Percentiles rank a stretch among this genome's conserved stretches.
These are phyloP conservation scores for Colletotrichum zoysiae DNA, from an alignment of 2,329 filamentous ascomycete species.

Conservation along the genomic window DNA sequence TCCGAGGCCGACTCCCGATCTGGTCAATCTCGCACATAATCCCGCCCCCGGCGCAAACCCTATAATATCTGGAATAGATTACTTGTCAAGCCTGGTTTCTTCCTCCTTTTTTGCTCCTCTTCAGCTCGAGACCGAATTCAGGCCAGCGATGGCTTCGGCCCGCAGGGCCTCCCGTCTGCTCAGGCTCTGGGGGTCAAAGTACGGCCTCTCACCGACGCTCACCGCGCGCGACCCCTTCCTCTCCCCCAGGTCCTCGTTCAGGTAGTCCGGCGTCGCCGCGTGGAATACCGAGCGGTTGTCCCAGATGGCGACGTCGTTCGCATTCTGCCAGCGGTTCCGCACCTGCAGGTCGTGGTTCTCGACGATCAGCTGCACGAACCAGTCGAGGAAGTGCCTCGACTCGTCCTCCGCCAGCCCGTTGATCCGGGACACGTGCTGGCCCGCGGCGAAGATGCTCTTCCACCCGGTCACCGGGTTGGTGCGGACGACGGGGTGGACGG, in stretches of 20 bases:
- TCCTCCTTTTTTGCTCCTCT: neutral
- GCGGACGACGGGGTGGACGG: conserved; percentile 66
- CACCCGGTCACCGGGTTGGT: conserved; percentile 71
- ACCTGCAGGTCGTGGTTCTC: conserved; percentile 71
- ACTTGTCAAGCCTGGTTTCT: neutral
- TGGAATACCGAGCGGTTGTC: conserved; percentile 70
- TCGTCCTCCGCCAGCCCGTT: conserved; percentile 63
- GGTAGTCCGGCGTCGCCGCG: conserved; percentile 65
- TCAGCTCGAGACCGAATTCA: conserved; percentile 6
- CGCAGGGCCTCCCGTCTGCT: conserved; percentile 43
- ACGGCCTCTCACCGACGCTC: conserved; percentile 66
- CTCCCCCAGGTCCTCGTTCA: conserved; percentile 58
- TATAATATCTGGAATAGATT: neutral
- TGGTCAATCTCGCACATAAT: neutral
- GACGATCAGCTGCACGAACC: conserved; percentile 63
- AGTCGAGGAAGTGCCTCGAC: conserved; percentile 61
- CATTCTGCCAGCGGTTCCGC: conserved; percentile 57
- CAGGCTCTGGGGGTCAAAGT: conserved; percentile 61
- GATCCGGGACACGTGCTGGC: conserved; percentile 63
- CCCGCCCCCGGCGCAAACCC: neutral
- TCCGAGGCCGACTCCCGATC: neutral
- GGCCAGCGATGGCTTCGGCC: conserved; percentile 16
- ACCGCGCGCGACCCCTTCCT: conserved; percentile 63
- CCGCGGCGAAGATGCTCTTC: conserved; percentile 67
- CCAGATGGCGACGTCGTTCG: conserved; percentile 67